Conservation (phyloP, 164 flowering plant species). For the Chimonanthus praecox region DNA sequence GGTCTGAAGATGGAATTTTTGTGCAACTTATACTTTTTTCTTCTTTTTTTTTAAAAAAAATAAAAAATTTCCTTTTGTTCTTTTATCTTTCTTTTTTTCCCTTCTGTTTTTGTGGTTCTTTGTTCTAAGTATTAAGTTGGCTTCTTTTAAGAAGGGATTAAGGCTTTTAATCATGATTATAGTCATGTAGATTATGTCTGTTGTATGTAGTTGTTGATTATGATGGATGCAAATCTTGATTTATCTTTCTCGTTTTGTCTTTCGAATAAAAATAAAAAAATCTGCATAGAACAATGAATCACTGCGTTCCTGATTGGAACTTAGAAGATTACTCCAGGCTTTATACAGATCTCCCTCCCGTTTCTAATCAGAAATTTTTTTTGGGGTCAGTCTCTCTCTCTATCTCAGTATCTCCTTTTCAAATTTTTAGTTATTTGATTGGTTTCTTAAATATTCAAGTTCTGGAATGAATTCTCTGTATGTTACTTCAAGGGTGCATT, state of each 20-base stretch:
- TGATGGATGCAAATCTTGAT: too few species aligned
- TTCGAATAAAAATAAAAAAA: too few species aligned
- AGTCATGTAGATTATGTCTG: constrained; percentile 4
- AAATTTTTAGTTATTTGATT: too few species aligned
- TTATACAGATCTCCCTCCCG: constrained; percentile 16
- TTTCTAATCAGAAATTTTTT: constrained; percentile 28
- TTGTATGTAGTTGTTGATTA: not conserved
- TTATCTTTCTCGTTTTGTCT: too few species aligned
- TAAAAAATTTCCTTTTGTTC: not conserved
- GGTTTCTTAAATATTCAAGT: not conserved
- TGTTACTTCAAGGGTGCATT: not conserved
- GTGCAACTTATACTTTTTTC: not conserved
- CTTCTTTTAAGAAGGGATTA: not conserved
- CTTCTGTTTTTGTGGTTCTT: too few species aligned
- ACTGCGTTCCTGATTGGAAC: constrained; percentile 42
- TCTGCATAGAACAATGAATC: constrained; percentile 48
- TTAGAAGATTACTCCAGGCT: constrained; percentile 23
- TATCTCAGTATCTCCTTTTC: not conserved
- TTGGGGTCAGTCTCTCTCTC: constrained; percentile 29
- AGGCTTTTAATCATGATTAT: constrained; percentile 1
- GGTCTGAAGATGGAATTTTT: not conserved
- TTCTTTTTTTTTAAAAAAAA: not conserved
- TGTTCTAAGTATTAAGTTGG: constrained; percentile 2
- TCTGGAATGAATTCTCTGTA: not conserved
- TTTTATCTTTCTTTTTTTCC: not conserved